Conservation (phyloP, 2,329 filamentous ascomycete species). For the Hymenoscyphus albidus region DNA sequence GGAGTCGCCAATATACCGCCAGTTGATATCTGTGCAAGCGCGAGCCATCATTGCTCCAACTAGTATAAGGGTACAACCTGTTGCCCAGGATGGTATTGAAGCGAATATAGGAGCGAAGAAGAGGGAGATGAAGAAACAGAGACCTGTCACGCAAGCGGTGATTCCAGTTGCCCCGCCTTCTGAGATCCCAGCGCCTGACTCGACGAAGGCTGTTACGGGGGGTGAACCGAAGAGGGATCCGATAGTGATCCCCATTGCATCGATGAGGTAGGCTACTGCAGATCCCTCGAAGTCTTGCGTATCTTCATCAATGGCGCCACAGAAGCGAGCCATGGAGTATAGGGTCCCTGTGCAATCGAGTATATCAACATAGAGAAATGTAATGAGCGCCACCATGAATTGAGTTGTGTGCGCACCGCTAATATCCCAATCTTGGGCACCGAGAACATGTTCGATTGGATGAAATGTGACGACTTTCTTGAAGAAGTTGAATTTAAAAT, state of each 20-base stretch:
- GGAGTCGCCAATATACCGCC: slow-evolving; percentile 79
- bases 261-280: slow-evolving; percentile 77
- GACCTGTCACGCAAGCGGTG: slow-evolving; percentile 72
- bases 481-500: slow-evolving; percentile 78
- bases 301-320: slow-evolving; percentile 71
- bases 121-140: slow-evolving; percentile 82
- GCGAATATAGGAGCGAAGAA: slow-evolving; percentile 92
- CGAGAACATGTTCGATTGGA: slow-evolving; percentile 64
- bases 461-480: slow-evolving; percentile 84
- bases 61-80: slow-evolving; percentile 80
- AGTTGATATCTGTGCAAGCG: slow-evolving; percentile 80
- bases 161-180: slow-evolving; percentile 82
- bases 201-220: slow-evolving; percentile 82
- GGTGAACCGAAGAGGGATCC: slow-evolving; percentile 73
- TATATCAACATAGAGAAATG: slow-evolving; percentile 88
- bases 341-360: slow-evolving; percentile 82
- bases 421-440: slow-evolving; percentile 72
- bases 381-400: slow-evolving; percentile 80
- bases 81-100: slow-evolving; percentile 85
- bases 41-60: slow-evolving; percentile 86
- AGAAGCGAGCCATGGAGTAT: slow-evolving; percentile 86
- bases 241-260: slow-evolving; percentile 75
- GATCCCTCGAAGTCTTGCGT: slow-evolving; percentile 88
- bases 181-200: slow-evolving; percentile 85
- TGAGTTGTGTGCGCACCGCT: slow-evolving; percentile 60